These are phyloP conservation scores for Neoascochyta sp. DNA, from an alignment of 2,329 filamentous ascomycete genomes.

Conservation along the genomic window DNA sequence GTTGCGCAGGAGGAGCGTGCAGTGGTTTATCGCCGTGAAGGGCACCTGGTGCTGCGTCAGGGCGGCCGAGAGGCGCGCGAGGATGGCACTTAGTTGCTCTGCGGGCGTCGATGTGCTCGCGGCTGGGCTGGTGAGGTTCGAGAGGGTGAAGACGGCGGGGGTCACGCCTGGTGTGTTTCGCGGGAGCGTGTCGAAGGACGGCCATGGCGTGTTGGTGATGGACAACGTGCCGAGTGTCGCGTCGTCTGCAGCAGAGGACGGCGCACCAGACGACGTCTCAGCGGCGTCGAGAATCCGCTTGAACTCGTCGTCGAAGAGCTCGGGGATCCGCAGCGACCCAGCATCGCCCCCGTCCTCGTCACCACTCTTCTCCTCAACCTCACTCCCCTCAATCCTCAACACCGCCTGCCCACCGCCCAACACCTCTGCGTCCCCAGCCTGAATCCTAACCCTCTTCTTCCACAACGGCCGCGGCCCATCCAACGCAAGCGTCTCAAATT, in stretches of 20 bases:
- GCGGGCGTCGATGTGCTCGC: constrained; percentile 5
- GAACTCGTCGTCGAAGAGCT: constrained; percentile 64
- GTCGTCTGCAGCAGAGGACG: constrained; percentile 4
- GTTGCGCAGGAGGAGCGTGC: constrained; percentile 66
- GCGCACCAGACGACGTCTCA: constrained; percentile 4
- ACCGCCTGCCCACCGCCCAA: constrained; percentile 78
- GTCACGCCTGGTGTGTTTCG: constrained; percentile 20
- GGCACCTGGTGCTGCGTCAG: constrained; percentile 26
- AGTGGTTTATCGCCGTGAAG: constrained; percentile 36
- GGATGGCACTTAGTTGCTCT: constrained; percentile 39
- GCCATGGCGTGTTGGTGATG: not conserved
- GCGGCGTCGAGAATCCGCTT: constrained; percentile 30
- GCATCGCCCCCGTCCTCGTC: constrained; percentile 15
- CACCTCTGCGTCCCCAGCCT: constrained; percentile 50
- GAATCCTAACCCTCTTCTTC: constrained; percentile 65
- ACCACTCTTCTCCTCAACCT: constrained; percentile 48
- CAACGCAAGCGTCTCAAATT: constrained; percentile 90
- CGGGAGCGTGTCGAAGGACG: constrained; percentile 9
- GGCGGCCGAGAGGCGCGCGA: constrained; percentile 30
- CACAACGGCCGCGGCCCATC: constrained; percentile 74
- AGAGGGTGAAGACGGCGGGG: constrained; percentile 49
- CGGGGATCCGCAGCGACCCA: constrained; percentile 54
- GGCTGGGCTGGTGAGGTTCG: constrained; percentile 18
- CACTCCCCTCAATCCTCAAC: constrained; percentile 60
- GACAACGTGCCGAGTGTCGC: constrained; percentile 6